Conservation (phyloP, 805 yeast species). For the Zygosaccharomyces bailii region DNA sequence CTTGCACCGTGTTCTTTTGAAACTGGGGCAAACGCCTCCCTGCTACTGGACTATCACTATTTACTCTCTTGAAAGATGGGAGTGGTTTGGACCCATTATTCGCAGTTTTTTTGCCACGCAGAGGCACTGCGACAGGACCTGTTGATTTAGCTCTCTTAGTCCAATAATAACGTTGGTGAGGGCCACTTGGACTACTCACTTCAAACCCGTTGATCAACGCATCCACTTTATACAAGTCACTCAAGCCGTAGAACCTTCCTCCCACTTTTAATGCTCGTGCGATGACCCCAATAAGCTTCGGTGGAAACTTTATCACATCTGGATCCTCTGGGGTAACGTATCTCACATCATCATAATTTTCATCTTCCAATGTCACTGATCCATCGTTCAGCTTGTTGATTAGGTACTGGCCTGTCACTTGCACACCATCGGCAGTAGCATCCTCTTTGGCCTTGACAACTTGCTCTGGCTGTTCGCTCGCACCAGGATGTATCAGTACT, state of each 20-base stretch:
- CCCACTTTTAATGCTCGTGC: slow-evolving; percentile 39
- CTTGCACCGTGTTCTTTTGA: slow-evolving; percentile 22
- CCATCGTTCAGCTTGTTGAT: slow-evolving; percentile 56
- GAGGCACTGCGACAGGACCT: slow-evolving; percentile 30
- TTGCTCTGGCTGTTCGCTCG: slow-evolving; percentile 51
- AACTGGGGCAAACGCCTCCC: not conserved
- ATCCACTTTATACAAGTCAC: slow-evolving; percentile 44
- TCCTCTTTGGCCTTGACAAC: slow-evolving; percentile 40
- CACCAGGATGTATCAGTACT: slow-evolving; percentile 62
- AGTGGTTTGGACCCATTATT: slow-evolving; percentile 12
- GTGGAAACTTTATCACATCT: slow-evolving; percentile 44
- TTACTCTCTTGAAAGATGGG: slow-evolving; percentile 28
- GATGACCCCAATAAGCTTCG: slow-evolving; percentile 41
- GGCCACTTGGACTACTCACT: slow-evolving; percentile 32
- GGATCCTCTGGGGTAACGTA: slow-evolving; percentile 57
- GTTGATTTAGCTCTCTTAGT: slow-evolving; percentile 45
- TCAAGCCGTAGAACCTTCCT: slow-evolving; percentile 53
- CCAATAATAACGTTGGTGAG: slow-evolving; percentile 45
- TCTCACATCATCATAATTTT: slow-evolving; percentile 43
- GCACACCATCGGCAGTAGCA: slow-evolving; percentile 29
- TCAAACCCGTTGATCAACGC: slow-evolving; percentile 66
- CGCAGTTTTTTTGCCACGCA: slow-evolving; percentile 20
- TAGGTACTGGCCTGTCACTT: slow-evolving; percentile 46
- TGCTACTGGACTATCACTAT: not conserved
- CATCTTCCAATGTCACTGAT: slow-evolving; percentile 39